A percentile compares a stretch with the other conserved stretches of the same genome.
These are phyloP conservation scores for Podosphaera leucotricha DNA, from an alignment of 2,329 filamentous ascomycete genomes.

Conservation along the genomic window DNA sequence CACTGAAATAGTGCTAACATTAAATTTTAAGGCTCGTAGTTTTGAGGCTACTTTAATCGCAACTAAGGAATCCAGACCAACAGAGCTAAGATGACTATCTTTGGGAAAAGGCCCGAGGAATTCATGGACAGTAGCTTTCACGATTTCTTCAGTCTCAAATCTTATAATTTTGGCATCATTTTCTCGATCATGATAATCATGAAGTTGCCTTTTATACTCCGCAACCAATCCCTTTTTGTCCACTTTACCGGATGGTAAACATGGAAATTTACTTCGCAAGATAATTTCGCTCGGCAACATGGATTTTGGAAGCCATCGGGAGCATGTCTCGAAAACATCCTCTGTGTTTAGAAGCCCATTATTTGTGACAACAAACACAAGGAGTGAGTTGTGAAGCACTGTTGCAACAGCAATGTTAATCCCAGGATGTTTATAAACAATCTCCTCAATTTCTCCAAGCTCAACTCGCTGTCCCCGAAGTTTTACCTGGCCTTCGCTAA, in stretches of 20 bases:
- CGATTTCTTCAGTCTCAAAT: constrained; percentile 7
- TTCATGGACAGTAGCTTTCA: constrained; percentile 8
- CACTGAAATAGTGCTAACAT: constrained; percentile 34
- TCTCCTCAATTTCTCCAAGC: constrained; percentile 56
- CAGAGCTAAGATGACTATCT: constrained; percentile 22
- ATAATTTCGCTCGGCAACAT: constrained; percentile 65
- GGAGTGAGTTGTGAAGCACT: constrained; percentile 41
- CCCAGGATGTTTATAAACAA: constrained; percentile 32
- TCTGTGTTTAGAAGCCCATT: constrained; percentile 16
- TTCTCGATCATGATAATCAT: constrained; percentile 3
- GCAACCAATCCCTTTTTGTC: constrained; percentile 41
- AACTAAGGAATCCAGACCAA: constrained; percentile 42
- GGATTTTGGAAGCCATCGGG: constrained; percentile 52
- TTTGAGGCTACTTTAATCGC: constrained; percentile 39
- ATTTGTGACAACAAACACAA: constrained; percentile 36
- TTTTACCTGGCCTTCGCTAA: constrained; percentile 65
- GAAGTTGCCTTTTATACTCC: constrained; percentile 22
- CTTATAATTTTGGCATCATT: constrained; percentile 7
- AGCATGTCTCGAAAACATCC: constrained; percentile 34
- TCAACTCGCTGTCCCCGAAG: constrained; percentile 65
- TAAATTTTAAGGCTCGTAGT: constrained; percentile 32
- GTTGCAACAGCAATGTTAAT: constrained; percentile 43
- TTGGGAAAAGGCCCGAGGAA: constrained; percentile 10
- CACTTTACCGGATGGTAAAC: constrained; percentile 63
- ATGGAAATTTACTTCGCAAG: constrained; percentile 39